Conservation (phyloP, 2,329 filamentous ascomycete genomes). For the Chaetothyriales sp. region DNA sequence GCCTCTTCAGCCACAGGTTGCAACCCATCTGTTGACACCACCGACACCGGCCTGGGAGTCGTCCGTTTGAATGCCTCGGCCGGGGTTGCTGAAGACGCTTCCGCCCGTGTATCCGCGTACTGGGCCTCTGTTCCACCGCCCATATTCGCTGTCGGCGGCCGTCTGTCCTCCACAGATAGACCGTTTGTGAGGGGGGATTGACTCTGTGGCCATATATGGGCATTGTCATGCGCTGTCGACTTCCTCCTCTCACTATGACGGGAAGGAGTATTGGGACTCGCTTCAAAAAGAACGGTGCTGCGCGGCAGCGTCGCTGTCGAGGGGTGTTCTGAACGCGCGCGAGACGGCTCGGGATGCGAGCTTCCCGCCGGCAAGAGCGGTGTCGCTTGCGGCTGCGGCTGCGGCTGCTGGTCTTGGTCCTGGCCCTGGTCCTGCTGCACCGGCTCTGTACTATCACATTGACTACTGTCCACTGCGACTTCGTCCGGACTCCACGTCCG, state of each 20-base stretch:
- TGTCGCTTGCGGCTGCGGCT: neutral
- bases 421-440: neutral
- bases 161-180: neutral
- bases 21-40: neutral
- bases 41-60: neutral
- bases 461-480: neutral
- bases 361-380: neutral
- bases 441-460: neutral
- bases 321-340: no score
- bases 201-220: neutral
- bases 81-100: neutral
- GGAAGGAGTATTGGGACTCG: no score
- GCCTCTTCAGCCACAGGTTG: no score
- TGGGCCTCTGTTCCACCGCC: neutral
- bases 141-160: neutral
- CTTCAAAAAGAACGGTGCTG: no score
- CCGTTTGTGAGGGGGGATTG: neutral
- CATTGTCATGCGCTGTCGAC: neutral
- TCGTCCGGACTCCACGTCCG: constrained; percentile 42
- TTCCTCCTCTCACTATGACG: neutral
- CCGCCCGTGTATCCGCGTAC: neutral
- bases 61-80: neutral
- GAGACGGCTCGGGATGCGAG: no score
- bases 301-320: no score
- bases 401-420: neutral